phyloP scores from a whole-genome alignment of 2,329 filamentous ascomycete species.

The Colletotrichum costaricense region DNA sequence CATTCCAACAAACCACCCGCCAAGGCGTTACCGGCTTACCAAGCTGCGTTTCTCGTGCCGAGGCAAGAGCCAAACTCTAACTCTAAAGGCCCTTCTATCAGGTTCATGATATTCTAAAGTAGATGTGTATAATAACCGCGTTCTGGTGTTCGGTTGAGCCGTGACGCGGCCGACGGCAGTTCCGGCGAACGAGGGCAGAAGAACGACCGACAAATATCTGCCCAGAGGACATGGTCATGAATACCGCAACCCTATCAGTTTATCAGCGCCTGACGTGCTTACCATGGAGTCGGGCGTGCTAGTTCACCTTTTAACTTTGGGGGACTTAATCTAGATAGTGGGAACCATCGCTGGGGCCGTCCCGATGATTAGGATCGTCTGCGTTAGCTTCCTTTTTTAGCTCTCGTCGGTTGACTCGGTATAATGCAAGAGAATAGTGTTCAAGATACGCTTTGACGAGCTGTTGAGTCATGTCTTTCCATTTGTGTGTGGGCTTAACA shows the following conservation, averaged over 20 bases:
- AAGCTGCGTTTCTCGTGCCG: not conserved
- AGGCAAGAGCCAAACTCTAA: not conserved
- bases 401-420: not conserved
- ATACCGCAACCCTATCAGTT: not conserved
- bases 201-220: not conserved
- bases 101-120: not conserved
- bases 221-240: not conserved
- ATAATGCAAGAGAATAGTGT: not conserved
- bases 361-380: not conserved
- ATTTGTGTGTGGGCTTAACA: not conserved
- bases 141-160: not conserved
- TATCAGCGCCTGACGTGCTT: not conserved
- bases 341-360: not conserved
- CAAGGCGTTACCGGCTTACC: not conserved
- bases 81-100: not conserved
- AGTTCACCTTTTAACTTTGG: not conserved
- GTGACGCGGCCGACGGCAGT: not conserved
- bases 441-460: not conserved
- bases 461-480: not conserved
- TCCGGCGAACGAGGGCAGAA: not conserved
- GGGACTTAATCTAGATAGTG: not conserved
- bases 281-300: not conserved
- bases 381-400: not conserved
- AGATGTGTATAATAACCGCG: not conserved
- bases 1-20: not conserved